Conservation (phyloP, 495 filamentous ascomycete species). For the Aspergillus sclerotiicarbonarius region DNA sequence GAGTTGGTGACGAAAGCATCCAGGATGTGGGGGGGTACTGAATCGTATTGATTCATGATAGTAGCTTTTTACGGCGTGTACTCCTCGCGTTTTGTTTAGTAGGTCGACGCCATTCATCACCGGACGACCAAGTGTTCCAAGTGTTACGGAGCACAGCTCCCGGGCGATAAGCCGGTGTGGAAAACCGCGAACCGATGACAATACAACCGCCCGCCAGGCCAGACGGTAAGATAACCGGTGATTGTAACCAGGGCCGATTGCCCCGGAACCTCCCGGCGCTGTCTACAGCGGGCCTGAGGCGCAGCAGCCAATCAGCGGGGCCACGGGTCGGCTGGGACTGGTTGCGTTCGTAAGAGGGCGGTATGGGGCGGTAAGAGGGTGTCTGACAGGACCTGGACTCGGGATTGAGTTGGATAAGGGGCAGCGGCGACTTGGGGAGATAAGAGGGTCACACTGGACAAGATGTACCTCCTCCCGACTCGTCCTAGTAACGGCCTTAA, state of each 20-base stretch:
- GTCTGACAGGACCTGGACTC: not conserved
- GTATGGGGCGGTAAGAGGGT: constrained; percentile 9
- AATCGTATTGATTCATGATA: no score
- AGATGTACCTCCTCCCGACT: no score
- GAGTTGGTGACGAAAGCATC: no score
- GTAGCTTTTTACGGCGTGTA: no score
- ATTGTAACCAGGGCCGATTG: not conserved
- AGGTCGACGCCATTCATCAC: no score
- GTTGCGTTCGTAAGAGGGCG: constrained; percentile 9
- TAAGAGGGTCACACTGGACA: constrained; percentile 11
- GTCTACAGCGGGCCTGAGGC: constrained; percentile 8
- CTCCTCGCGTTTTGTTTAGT: no score
- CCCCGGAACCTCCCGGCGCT: constrained; percentile 28
- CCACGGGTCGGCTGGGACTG: constrained; percentile 20
- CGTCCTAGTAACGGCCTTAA: not conserved
- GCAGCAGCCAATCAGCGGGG: constrained; percentile 24
- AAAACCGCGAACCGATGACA: not conserved
- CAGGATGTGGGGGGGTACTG: no score
- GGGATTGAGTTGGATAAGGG: not conserved
- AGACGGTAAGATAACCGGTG: constrained; percentile 2
- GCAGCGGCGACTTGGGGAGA: not conserved
- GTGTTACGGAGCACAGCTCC: not conserved
- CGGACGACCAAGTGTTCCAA: no score
- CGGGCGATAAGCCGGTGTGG: not conserved
- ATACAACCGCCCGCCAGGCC: not conserved